A percentile compares a stretch with the other conserved stretches of the same genome.
These are phyloP conservation scores for Plasmodium cynomolgi DNA, from an alignment of 169 alveolate genomes.

Conservation along the genomic window DNA sequence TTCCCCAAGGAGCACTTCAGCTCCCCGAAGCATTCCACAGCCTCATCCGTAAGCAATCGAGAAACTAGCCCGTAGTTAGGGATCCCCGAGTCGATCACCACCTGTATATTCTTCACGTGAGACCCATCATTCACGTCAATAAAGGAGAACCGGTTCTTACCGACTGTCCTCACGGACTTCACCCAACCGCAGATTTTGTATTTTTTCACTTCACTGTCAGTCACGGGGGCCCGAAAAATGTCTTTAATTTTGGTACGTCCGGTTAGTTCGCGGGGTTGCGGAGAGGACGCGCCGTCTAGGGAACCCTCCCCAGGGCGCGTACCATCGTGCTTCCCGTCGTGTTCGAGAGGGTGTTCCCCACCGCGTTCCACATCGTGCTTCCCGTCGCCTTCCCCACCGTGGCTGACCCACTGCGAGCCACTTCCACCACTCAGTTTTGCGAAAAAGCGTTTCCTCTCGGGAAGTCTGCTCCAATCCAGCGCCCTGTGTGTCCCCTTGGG, in stretches of 20 bases:
- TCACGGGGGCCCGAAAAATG: background rate
- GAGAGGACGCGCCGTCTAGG: background rate
- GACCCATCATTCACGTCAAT: constrained; percentile 93
- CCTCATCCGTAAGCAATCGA: constrained; percentile 87
- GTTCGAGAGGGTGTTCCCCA: background rate
- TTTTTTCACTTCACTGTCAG: background rate
- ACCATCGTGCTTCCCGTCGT: too few species aligned
- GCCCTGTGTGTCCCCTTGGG: background rate
- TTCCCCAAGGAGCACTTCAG: constrained; percentile 61
- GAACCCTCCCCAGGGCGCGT: background rate
- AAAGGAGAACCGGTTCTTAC: constrained; percentile 86
- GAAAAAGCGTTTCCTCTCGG: background rate
- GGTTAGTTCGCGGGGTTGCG: background rate
- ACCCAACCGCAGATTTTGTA: constrained; percentile 77
- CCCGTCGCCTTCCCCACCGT: too few species aligned
- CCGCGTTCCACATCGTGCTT: too few species aligned
- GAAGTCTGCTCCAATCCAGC: background rate
- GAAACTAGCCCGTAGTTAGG: constrained; percentile 77
- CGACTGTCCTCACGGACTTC: constrained; percentile 82
- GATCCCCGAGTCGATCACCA: constrained; percentile 83
- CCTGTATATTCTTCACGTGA: constrained; percentile 84
- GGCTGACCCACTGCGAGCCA: background rate
- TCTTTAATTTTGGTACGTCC: constrained; percentile 54
- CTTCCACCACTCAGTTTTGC: background rate
- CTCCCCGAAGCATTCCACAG: constrained; percentile 85